Evolutionary conservation across 1,139 yeast species (phyloP).

Genomic region (Blastobotrys aristatus): DNA sequence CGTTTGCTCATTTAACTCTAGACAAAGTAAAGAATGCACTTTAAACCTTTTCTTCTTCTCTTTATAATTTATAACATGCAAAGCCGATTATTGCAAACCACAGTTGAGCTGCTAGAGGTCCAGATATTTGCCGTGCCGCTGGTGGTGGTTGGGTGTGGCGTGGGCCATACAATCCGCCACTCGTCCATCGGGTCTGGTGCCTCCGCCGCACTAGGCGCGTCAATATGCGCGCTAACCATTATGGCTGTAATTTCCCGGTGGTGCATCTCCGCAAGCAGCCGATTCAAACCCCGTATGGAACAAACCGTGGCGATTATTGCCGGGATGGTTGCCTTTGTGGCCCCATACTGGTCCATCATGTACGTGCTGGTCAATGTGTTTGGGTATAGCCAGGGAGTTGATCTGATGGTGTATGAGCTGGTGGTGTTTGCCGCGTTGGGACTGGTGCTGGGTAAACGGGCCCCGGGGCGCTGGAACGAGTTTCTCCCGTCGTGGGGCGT

Average conservation of each 20-base stretch:
- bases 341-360: background rate
- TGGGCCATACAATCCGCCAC: background rate
- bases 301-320: background rate
- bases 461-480: slow-evolving; percentile 1
- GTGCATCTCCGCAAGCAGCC: background rate
- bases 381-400: background rate
- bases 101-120: too few species aligned
- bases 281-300: background rate
- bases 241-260: too few species aligned
- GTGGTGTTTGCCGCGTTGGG: background rate
- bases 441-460: background rate
- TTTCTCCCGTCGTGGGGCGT: slow-evolving; percentile 6
- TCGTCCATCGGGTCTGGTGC: background rate
- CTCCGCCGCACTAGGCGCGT: background rate
- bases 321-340: background rate
- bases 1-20: slow-evolving; percentile 39
- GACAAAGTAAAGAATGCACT: background rate
- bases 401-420: background rate
- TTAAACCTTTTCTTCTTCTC: background rate
- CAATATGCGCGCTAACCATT: too few species aligned
- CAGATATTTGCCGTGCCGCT: background rate
- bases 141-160: background rate
- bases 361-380: background rate
- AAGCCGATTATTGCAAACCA: too few species aligned
- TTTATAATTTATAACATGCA: background rate